Conservation (phyloP, 371 early-diverging fungal genomes). For the Syncephalastrum racemosum region DNA sequence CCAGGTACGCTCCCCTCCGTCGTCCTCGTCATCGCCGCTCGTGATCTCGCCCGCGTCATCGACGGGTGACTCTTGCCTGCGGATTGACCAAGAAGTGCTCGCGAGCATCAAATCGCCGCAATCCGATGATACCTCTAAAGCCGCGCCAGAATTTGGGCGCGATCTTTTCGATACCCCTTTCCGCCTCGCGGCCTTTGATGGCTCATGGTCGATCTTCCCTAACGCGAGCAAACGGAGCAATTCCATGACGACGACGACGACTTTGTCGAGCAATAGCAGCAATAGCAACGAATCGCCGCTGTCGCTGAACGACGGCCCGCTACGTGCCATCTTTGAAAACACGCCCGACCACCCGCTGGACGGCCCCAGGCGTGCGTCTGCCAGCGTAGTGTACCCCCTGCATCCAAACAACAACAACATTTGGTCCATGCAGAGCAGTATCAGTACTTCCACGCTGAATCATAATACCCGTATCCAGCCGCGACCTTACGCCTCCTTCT, state of each 20-base stretch:
- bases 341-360: slow-evolving; percentile 15
- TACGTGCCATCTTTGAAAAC: slow-evolving; percentile 22
- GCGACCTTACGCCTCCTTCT: slow-evolving; percentile 15
- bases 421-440: slow-evolving; percentile 18
- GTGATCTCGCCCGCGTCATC: slow-evolving; percentile 13
- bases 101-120: slow-evolving; percentile 11
- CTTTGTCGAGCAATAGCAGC: not conserved
- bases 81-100: slow-evolving; percentile 13
- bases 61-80: slow-evolving; percentile 12
- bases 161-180: slow-evolving; percentile 8
- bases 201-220: slow-evolving; percentile 14
- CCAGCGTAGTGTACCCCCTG: slow-evolving; percentile 2
- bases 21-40: not conserved
- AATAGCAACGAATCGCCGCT: slow-evolving; percentile 9
- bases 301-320: slow-evolving; percentile 16
- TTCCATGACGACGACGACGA: too few species aligned
- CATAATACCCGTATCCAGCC: slow-evolving; percentile 2
- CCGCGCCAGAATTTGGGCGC: not conserved
- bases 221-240: not conserved
- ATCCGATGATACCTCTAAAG: slow-evolving; percentile 6
- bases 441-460: slow-evolving; percentile 4
- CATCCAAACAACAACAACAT: slow-evolving; percentile 12
- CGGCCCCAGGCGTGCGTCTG: slow-evolving; percentile 9
- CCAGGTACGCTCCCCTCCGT: too few species aligned
- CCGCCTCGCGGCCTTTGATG: slow-evolving; percentile 13